Base-by-base conservation (phyloP, 2,329 filamentous ascomycete genomes). In the Xylariaceae sp. region DNA sequence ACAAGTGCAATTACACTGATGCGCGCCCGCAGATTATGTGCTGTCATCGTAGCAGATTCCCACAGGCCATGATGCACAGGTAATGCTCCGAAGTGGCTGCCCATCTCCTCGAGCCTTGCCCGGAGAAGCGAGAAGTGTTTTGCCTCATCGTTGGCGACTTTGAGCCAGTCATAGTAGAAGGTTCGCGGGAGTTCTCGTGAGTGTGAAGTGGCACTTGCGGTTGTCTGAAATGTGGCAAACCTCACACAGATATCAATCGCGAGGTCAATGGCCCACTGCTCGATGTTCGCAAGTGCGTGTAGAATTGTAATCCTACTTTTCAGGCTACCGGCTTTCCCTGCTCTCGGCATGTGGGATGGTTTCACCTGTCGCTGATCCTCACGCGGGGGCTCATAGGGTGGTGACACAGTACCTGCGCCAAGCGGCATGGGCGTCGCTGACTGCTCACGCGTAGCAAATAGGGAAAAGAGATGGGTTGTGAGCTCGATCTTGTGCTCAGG, bases 1-100 rank as follows among this genome's bases (percentile, higher is more conserved):
- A 73, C 71, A n/a, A 73, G 59, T 0, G 70, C 69, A 43, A 73
- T 70, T 34, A 73, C 67, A 52, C 68, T 70, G 45, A 73, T 73
- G 25, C 71, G 58, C 2, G 71, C 67, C 5, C 70, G 64, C 5
- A 73, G 61, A 51, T 73, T 68, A 42, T 71, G 61, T 4, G 68
- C 65, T 4, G 71, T 73, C 34, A 62, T 60, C 4, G 55, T 60
- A 4, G 70, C 71, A 1, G 70, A 73, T 19, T 68, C 59, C 70
- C 71, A 73, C 1, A 73, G 52, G 6, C 68, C 68, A 43, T 73
- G 69, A 33, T 73, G 70, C 0, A 73, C 70, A 0, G 70, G 69
- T 2, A 73, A 55, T 0, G 68, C 68, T 12, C 70, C 70, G 36
- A 72, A 73, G 39, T 59, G 55, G 22, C 67, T 71, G 7, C 70